Base-by-base conservation (phyloP, 2,329 filamentous ascomycete species). In the Seiridium unicorne region DNA sequence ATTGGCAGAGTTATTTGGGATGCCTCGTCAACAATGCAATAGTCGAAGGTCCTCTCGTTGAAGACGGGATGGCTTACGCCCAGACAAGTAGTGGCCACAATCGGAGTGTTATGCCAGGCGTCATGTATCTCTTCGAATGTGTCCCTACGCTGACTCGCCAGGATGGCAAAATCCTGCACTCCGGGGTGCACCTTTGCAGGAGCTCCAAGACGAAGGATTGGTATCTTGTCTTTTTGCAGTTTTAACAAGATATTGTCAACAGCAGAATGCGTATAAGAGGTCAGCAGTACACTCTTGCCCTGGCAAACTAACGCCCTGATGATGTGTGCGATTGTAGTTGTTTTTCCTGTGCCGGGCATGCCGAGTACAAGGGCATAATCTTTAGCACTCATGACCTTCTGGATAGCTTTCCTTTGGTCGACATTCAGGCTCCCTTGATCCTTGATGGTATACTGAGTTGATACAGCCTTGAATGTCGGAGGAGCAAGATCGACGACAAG, bases 341-440 rank as follows among this genome's bases (percentile, higher is more conserved):
- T 99, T 76, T 99, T 99, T 60, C 95, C 95, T 0, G 95, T 99
- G 6, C 95, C 95, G 1, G 95, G 95, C 95, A 99, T 99, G 35
- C 95, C 95, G 26, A 99, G 85, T 10, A 99, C 93, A n/a, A 99
- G 82, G 6, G 95, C 94, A 74, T 98, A 99, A 76, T 99, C 93
- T 66, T 91, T 86, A 3, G 95, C 94, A 69, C 90, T 92, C 90
- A 99, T 96, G 44, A 99, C 94, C 74, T 97, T 98, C 66, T 92
- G 85, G 57, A 99, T 93, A 0, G 95, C 95, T 60, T 82, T 84
- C 69, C 84, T 88, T 74, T 99, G 95, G 70, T 98, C 95, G 8
- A 91, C 81, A 65, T 99, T 99, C 66, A 99, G 86, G 56, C 80
- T 84, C 63, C 85, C 84, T 56, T 85, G 83, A 42, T 84, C 85